phyloP scores from a whole-genome alignment of 2,329 filamentous ascomycete species.

The Peltaster fructicola region DNA sequence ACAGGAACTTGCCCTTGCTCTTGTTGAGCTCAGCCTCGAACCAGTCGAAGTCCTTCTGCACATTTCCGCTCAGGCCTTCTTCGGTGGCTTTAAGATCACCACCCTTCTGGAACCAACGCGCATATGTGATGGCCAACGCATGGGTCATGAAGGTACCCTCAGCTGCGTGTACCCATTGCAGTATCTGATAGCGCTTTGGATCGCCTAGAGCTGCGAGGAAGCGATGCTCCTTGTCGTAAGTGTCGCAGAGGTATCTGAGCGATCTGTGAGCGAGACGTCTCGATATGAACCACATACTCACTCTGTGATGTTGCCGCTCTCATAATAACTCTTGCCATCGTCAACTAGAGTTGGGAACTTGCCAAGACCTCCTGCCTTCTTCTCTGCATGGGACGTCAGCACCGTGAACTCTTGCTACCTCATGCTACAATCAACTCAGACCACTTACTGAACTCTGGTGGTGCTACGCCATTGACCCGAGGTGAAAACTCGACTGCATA shows the following conservation, averaged over 20 bases:
- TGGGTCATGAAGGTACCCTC: constrained; percentile 31
- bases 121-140: constrained; percentile 27
- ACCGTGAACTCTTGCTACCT: too few species aligned
- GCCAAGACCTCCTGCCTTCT: constrained; percentile 24
- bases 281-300: constrained; percentile 14
- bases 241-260: constrained; percentile 28
- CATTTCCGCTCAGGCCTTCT: constrained; percentile 23
- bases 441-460: constrained; percentile 27
- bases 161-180: constrained; percentile 29
- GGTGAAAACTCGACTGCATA: constrained; percentile 26
- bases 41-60: constrained; percentile 29
- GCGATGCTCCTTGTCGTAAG: constrained; percentile 23
- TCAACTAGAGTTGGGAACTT: constrained; percentile 30
- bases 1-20: constrained; percentile 22
- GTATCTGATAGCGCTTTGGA: constrained; percentile 19
- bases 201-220: constrained; percentile 22
- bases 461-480: constrained; percentile 23
- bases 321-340: constrained; percentile 22
- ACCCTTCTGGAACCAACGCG: constrained; percentile 24
- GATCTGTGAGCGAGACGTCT: too few species aligned
- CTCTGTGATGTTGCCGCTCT: constrained; percentile 32
- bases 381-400: too few species aligned
- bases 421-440: too few species aligned
- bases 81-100: constrained; percentile 21
- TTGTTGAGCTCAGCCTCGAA: constrained; percentile 25